phyloP scores from a whole-genome alignment of 192 early-diverging fungal species.

The Podila horticola region DNA sequence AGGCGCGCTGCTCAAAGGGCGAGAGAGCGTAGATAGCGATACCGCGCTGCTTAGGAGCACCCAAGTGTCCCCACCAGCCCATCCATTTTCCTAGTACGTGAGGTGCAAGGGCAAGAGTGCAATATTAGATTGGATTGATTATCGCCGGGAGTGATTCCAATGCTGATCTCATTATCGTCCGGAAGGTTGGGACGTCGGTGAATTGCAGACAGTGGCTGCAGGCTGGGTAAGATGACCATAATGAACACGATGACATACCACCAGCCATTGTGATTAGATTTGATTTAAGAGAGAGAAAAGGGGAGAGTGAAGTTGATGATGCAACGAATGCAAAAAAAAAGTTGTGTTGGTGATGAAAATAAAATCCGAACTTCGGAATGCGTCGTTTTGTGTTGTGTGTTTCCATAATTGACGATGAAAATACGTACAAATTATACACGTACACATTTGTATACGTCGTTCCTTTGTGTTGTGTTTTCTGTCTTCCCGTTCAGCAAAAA shows the following conservation, averaged over 20 bases:
- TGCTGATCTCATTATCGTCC: too few species aligned
- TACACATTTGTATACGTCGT: too few species aligned
- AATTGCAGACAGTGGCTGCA: background rate
- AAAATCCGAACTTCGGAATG: constrained; percentile 4
- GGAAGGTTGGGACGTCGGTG: background rate
- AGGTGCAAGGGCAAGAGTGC: too few species aligned
- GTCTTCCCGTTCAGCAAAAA: background rate
- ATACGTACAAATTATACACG: background rate
- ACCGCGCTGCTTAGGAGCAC: constrained; percentile 66
- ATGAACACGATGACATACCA: constrained; percentile 12
- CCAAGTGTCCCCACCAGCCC: constrained; percentile 68
- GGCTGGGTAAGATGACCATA: background rate
- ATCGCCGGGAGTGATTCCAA: too few species aligned
- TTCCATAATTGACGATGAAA: background rate
- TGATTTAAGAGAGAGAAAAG: constrained; percentile 8
- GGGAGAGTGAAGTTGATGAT: constrained; percentile 5
- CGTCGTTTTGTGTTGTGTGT: background rate
- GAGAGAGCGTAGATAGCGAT: constrained; percentile 69
- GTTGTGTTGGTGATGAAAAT: constrained; percentile 10
- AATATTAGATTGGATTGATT: too few species aligned
- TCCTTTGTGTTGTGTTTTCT: background rate
- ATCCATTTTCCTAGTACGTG: constrained; percentile 46
- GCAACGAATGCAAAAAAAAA: too few species aligned
- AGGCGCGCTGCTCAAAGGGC: constrained; percentile 70
- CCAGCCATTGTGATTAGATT: constrained; percentile 30